Conservation (phyloP, 306 rosid genomes). For the Dryas octopetala region DNA sequence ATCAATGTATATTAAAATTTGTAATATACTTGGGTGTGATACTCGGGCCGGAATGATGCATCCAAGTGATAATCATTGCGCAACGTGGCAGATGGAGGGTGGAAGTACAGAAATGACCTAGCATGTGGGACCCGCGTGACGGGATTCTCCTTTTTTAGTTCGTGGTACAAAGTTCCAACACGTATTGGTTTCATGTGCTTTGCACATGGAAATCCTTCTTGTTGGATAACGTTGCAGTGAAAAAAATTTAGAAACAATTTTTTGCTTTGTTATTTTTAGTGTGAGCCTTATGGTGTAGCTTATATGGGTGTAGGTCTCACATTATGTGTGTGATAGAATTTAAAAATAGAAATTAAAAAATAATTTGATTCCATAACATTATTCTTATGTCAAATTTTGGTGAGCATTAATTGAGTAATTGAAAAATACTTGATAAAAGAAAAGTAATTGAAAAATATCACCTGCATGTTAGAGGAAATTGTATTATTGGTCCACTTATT, state of each 20-base stretch:
- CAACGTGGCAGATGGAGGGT: not conserved
- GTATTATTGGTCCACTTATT: too few species aligned
- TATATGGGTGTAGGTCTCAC: too few species aligned
- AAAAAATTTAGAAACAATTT: not conserved
- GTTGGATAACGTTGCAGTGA: not conserved
- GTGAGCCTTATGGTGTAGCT: too few species aligned
- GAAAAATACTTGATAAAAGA: too few species aligned
- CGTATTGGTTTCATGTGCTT: constrained; percentile 15
- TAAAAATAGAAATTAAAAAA: too few species aligned
- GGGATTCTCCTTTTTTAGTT: not conserved
- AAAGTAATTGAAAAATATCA: too few species aligned
- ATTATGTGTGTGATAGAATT: too few species aligned
- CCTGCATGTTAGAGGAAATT: too few species aligned
- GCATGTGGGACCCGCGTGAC: not conserved
- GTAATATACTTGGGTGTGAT: not conserved
- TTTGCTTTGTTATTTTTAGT: too few species aligned
- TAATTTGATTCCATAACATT: too few species aligned
- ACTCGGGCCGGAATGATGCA: not conserved
- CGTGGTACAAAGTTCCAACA: not conserved
- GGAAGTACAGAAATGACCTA: not conserved
- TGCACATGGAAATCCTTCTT: not conserved
- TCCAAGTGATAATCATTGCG: not conserved
- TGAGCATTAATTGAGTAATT: too few species aligned
- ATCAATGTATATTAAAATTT: not conserved
- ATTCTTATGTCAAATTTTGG: too few species aligned